phyloP scores from a whole-genome alignment of 768 basidiomycete genomes.

The Trametes cingulata region DNA sequence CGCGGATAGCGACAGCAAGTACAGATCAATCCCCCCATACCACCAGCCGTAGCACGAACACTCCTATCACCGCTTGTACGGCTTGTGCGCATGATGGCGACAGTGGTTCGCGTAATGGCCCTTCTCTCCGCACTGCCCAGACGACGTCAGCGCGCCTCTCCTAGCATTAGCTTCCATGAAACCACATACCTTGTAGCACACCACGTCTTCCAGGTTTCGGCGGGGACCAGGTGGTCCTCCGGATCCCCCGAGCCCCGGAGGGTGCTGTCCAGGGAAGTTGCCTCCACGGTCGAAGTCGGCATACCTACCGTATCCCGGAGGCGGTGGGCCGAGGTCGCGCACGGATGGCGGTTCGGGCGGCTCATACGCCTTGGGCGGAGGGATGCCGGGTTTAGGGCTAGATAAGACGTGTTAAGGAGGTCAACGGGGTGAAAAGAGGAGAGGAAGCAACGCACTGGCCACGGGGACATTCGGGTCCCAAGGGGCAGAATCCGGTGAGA shows the following conservation, averaged over 20 bases:
- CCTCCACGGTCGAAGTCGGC: conserved; percentile 67
- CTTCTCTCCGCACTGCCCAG: conserved; percentile 76
- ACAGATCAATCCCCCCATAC: background rate
- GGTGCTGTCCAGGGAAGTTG: conserved; percentile 23
- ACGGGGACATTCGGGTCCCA: conserved; percentile 82
- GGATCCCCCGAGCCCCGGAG: conserved; percentile 33
- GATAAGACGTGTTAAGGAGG: conserved; percentile 7
- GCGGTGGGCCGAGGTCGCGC: conserved; percentile 85
- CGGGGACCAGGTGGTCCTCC: conserved; percentile 45
- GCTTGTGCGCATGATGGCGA: conserved; percentile 73
- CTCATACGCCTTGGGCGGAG: conserved; percentile 72
- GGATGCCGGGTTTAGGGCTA: conserved; percentile 79
- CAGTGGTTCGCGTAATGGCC: conserved; percentile 97
- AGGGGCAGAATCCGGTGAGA: conserved; percentile 89
- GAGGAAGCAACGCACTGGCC: conserved; percentile 71
- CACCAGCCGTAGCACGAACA: background rate
- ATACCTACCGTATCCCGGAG: conserved; percentile 87
- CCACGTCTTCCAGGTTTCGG: conserved; percentile 78
- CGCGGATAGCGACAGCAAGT: too few relatives aligned
- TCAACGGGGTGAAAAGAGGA: background rate
- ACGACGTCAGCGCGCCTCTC: conserved; percentile 2
- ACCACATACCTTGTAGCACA: conserved; percentile 80
- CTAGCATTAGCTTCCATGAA: background rate
- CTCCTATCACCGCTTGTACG: conserved; percentile 20
- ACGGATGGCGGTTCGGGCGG: conserved; percentile 74